These are phyloP conservation scores for Penicillium ochrochloron DNA, from an alignment of 495 filamentous ascomycete genomes.

Conservation along the genomic window DNA sequence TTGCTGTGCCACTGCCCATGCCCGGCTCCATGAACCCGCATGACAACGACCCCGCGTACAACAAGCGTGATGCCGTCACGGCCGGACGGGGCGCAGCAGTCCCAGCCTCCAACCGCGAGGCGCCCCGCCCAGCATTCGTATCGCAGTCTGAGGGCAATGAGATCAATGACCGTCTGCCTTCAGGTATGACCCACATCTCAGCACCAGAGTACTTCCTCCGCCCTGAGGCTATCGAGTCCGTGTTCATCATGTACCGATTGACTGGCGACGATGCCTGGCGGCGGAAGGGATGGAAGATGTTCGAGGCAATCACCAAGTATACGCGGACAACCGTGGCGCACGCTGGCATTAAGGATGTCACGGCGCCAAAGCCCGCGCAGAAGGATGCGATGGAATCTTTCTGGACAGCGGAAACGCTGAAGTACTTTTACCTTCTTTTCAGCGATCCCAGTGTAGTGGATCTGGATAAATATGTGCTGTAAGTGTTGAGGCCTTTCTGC, in stretches of 20 bases:
- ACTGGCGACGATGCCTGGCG: conserved; percentile 83
- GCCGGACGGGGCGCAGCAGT: conserved; percentile 9
- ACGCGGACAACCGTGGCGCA: conserved; percentile 71
- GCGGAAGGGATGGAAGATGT: conserved; percentile 90
- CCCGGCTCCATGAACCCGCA: conserved; percentile 35
- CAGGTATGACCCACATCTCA: conserved; percentile 66
- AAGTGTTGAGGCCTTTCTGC: conserved; percentile 31
- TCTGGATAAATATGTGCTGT: conserved; percentile 84
- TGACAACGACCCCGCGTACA: conserved; percentile 21
- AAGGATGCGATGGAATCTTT: conserved; percentile 61
- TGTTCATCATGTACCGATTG: conserved; percentile 94
- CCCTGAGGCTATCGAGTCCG: conserved; percentile 92
- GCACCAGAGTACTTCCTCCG: conserved; percentile 77
- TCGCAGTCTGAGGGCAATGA: conserved; percentile 22
- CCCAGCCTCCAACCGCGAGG: conserved; percentile 24
- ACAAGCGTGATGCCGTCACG: conserved; percentile 30
- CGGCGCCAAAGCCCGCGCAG: conserved; percentile 46
- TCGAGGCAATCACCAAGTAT: conserved; percentile 68
- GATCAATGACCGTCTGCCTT: conserved; percentile 62
- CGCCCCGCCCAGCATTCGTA: conserved; percentile 24
- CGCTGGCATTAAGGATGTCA: conserved; percentile 77
- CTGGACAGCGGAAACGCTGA: conserved; percentile 76
- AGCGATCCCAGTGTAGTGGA: conserved; percentile 71
- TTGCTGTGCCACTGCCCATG: conserved; percentile 31
- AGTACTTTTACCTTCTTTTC: conserved; percentile 82